These are phyloP conservation scores for Phellinidium pouzarii DNA, from an alignment of 1,284 basidiomycete species.

Conservation along the genomic window DNA sequence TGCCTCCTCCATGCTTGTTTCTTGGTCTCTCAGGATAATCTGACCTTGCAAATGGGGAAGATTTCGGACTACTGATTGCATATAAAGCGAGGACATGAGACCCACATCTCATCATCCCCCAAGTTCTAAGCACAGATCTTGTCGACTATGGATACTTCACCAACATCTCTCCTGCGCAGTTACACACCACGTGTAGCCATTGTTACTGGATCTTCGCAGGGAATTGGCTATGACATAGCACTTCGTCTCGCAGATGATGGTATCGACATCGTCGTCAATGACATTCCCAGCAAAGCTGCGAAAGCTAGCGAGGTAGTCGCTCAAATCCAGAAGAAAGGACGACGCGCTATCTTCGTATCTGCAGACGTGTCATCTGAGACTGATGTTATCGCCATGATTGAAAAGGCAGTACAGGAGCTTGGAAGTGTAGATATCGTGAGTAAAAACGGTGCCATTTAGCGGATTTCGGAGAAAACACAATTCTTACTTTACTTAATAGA, in stretches of 20 bases:
- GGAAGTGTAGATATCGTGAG: slow-evolving; percentile 16
- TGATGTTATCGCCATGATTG: slow-evolving; percentile 15
- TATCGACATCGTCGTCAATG: slow-evolving; percentile 20
- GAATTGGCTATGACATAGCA: slow-evolving; percentile 19
- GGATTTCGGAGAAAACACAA: not conserved
- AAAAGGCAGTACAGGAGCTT: slow-evolving; percentile 11
- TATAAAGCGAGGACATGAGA: not conserved
- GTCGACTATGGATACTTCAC: not conserved
- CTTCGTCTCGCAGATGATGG: slow-evolving; percentile 18
- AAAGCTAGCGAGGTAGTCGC: slow-evolving; percentile 7
- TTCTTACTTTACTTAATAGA: slow-evolving; percentile 1
- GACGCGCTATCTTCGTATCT: slow-evolving; percentile 7
- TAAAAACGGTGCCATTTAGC: not conserved
- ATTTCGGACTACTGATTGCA: not conserved
- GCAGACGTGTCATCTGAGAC: slow-evolving; percentile 17
- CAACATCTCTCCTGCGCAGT: not conserved
- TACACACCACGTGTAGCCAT: slow-evolving; percentile 11
- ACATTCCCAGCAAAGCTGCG: slow-evolving; percentile 8
- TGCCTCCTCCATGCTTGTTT: too few species aligned
- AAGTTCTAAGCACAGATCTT: not conserved
- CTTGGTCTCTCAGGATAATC: too few species aligned
- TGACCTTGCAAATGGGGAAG: too few species aligned
- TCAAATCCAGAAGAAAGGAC: slow-evolving; percentile 9
- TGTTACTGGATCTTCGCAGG: slow-evolving; percentile 21
- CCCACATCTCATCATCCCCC: not conserved